These are phyloP conservation scores for Arctium lappa DNA, from an alignment of 129 eudicot species.

Conservation along the genomic window DNA sequence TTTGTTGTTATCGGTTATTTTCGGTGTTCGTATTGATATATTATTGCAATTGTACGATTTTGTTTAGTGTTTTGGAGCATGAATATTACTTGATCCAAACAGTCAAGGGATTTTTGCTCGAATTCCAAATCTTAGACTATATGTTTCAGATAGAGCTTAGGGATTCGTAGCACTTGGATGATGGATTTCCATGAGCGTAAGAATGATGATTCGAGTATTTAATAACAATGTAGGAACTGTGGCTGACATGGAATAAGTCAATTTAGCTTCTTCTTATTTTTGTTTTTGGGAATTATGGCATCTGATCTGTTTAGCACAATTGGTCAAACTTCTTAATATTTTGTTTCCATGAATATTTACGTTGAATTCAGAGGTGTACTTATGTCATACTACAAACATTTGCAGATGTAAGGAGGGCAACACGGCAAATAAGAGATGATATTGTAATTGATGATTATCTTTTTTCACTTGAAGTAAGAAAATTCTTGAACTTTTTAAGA, in stretches of 20 bases:
- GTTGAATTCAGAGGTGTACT: conserved; percentile 3
- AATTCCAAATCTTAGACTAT: neutral
- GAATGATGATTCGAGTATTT: neutral
- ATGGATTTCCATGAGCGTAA: neutral
- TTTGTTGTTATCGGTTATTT: neutral
- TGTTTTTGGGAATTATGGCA: neutral
- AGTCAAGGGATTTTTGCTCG: neutral
- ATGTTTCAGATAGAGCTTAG: neutral
- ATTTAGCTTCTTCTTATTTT: neutral
- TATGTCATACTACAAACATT: conserved; percentile 2
- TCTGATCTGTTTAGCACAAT: neutral
- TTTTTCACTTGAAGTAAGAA: conserved; percentile 81
- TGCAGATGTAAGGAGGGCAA: conserved; percentile 72
- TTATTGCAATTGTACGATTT: neutral
- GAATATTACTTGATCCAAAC: neutral
- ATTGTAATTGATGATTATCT: conserved; percentile 51
- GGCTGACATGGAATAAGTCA: neutral
- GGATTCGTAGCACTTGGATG: neutral
- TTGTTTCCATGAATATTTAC: neutral
- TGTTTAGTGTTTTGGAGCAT: neutral
- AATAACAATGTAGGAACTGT: neutral
- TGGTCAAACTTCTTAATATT: neutral
- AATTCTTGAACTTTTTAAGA: neutral
- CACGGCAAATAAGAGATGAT: conserved; percentile 54
- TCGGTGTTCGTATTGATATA: neutral